Percentiles rank a stretch among this genome's conserved stretches.
These are phyloP conservation scores for Ambrosia hybrid DNA, from an alignment of 140 eudicot species.

Conservation along the genomic window DNA sequence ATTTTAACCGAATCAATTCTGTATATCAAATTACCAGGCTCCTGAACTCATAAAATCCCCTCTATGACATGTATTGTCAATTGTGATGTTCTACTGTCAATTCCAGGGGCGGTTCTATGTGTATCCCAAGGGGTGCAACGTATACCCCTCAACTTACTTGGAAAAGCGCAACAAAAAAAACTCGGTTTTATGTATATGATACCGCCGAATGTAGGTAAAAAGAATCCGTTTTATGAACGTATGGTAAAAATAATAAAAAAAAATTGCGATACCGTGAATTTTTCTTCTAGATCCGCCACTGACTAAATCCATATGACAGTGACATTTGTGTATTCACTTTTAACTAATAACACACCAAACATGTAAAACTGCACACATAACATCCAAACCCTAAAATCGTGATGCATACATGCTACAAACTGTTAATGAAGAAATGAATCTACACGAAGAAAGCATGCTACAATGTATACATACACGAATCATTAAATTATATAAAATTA, in stretches of 20 bases:
- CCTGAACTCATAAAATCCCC: background rate
- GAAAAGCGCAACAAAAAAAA: too few relatives aligned
- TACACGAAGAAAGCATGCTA: background rate
- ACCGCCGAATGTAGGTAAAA: background rate
- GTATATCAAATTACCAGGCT: background rate
- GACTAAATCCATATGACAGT: background rate
- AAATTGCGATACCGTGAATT: too few relatives aligned
- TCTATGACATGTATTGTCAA: too few relatives aligned
- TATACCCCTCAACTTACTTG: too few relatives aligned
- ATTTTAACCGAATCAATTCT: background rate
- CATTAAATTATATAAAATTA: background rate
- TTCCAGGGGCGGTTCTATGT: too few relatives aligned
- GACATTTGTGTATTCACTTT: background rate
- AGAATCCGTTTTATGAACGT: too few relatives aligned
- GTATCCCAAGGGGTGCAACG: too few relatives aligned
- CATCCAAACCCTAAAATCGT: conserved; percentile 32
- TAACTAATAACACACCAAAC: conserved; percentile 7
- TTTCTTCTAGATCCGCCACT: too few relatives aligned
- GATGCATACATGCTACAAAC: background rate
- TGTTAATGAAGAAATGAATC: background rate
- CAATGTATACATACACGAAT: conserved; percentile 1
- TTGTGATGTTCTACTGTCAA: too few relatives aligned
- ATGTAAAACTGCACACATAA: background rate
- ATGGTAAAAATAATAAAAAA: too few relatives aligned
- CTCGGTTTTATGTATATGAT: too few relatives aligned